Base-by-base conservation (phyloP, 2,329 filamentous ascomycete species). In the Lasiodiplodia hormozganensis region DNA sequence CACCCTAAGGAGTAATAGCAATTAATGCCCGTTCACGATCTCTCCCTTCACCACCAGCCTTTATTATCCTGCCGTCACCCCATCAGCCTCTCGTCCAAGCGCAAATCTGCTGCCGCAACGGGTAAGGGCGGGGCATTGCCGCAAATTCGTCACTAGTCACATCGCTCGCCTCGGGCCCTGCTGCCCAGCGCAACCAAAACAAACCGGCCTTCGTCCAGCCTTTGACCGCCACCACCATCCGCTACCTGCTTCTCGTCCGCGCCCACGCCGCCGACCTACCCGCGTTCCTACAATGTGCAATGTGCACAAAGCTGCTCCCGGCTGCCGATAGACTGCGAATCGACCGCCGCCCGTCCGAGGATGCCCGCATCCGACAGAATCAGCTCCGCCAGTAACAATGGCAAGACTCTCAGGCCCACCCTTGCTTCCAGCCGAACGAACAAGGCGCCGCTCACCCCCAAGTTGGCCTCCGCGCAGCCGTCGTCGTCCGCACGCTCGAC, bases 331-430 rank as follows among this genome's bases (percentile, higher is more conserved):
- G 66, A 68, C 56, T 62, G 47, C 47, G 36, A 62, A 56, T 68
- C 66, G 43, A 62, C 65, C 53, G 57, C 49, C 51, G 43, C 49
- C 49, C 43, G 36, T 36, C 43, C 64, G 62, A 65, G 65, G 51
- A 80, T 80, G 79, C 76, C 76, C 74, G 51, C 60, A 57, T 73
- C 74, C 73, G 79, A 80, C 74, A 75, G 77, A 68, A 72, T 71
- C 25, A 71, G 66, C 73, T 82, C 82, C 78, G 80, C 80, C 74
- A 79, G 78, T 77, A 83, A 82, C 75, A 82, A 83, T 75, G 85
- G 85, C 73, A 85, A 85, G 76, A 87, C 89, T 51, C 85, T 91
- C 75, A 90, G 90, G 82, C 91, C 92, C 65, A 86, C 89, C 69
- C 87, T 94, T 78, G 85, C 90, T 71, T 83, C 88, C 56, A 87